Conservation (phyloP, 768 basidiomycete species). For the Termitomyces sp. region DNA sequence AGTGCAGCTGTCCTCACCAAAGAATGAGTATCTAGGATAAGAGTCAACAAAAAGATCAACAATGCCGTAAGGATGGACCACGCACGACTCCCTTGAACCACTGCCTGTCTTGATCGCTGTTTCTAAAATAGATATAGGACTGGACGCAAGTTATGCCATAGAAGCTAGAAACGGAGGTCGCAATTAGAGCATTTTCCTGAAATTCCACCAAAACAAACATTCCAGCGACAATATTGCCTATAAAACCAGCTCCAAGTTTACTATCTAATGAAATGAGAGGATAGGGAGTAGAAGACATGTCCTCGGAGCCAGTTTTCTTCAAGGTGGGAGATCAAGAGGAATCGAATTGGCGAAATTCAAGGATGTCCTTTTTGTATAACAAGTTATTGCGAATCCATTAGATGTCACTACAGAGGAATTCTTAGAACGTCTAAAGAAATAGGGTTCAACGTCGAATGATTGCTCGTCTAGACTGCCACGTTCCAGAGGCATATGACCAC, state of each 20-base stretch:
- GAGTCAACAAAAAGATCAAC: not conserved
- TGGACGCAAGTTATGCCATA: constrained; percentile 1
- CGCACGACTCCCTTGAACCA: not conserved
- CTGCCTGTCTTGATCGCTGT: not conserved
- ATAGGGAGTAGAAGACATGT: not conserved
- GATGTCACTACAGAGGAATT: not conserved
- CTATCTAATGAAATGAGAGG: not conserved
- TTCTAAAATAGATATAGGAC: not conserved
- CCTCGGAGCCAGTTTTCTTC: too few species aligned
- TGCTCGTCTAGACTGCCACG: not conserved
- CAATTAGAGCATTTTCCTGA: not conserved
- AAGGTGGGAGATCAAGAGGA: not conserved
- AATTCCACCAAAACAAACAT: not conserved
- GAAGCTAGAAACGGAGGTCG: not conserved
- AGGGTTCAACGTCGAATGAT: not conserved
- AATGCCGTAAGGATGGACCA: not conserved
- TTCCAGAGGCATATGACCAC: not conserved
- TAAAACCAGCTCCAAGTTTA: not conserved
- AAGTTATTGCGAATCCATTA: not conserved
- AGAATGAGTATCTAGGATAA: not conserved
- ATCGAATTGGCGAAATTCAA: not conserved
- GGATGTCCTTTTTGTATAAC: not conserved
- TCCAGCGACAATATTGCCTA: not conserved
- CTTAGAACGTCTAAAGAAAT: not conserved
- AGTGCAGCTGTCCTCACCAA: not conserved